Evolutionary conservation across 2,329 filamentous ascomycete genomes (phyloP), one percentile per base, ranked within the genome.

Genomic region (Paraphaeosphaeria minitans): DNA sequence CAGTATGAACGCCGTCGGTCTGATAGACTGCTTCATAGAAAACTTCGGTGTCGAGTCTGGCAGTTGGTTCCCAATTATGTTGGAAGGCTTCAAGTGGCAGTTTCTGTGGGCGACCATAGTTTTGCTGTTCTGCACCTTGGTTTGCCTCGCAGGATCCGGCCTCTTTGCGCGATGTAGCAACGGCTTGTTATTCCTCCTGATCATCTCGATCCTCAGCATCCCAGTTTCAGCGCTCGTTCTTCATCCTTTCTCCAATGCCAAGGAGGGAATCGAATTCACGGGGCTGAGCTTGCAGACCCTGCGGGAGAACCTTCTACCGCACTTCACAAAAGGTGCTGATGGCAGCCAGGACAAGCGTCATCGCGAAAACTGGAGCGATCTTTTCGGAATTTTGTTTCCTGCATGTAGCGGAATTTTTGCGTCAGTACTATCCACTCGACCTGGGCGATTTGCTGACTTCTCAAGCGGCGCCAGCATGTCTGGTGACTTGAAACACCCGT

Each of bases 371-470:
- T 96, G 93, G 65, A 89, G 93, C 61, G 87, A 92, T 65, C 80
- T 96, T 9, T 96, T 96, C 77, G 93, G 92, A 2, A 92, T 96
- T 61, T 79, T 96, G 1, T 96, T 95, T 67, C 91, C 92, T 37
- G 86, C 87, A 2, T 89, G 86, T 2, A 85, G 85, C 5, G 82
- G 80, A 4, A 86, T 85, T 27, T 85, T 86, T 67, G 83, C 84
- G 80, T 83, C 73, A 66, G 79, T 78, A 24, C 7, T 9, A 27
- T 6, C 24, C 24, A 3, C 21, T 16, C 6, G 6, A 43, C n/a
- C 31, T 49, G n/a, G 9, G 21, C 35, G 2, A 1, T 39, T 22
- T n/a, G n/a, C 61, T 68, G 22, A 66, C 29, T 85, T 86, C 73
- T 49, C 41, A 51, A 84, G 82, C 47, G 93, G 93, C 19, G 92